Evolutionary conservation across 176 grass and related monocot species (phyloP).

Genomic region (Oryza punctata): DNA sequence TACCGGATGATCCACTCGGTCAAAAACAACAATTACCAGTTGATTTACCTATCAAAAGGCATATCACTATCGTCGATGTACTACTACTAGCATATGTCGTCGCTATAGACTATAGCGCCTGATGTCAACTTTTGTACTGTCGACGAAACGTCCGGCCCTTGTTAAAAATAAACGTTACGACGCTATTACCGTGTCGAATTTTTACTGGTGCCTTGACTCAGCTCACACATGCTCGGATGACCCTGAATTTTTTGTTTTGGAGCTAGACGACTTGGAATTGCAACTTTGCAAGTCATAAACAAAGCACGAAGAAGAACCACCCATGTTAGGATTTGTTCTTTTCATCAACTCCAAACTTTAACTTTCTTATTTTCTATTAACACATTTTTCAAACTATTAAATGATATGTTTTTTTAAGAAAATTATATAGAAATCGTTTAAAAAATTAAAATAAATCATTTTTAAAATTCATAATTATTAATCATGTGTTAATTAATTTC

Average conservation of each 20-base stretch:
- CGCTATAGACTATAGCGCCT: neutral
- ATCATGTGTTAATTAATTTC: too few relatives aligned
- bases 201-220: neutral
- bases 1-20: neutral
- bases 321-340: too few relatives aligned
- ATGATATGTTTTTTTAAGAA: too few relatives aligned
- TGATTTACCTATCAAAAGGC: neutral
- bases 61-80: neutral
- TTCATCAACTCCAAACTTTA: too few relatives aligned
- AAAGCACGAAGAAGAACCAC: neutral
- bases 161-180: neutral
- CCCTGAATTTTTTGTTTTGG: neutral
- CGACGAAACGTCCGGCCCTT: neutral
- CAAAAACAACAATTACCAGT: neutral
- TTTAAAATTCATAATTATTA: too few relatives aligned
- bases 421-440: too few relatives aligned
- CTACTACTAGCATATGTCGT: neutral
- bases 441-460: too few relatives aligned
- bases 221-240: neutral
- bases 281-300: neutral
- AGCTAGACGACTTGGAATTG: neutral
- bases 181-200: neutral
- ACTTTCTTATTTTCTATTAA: too few relatives aligned
- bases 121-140: neutral
- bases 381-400: too few relatives aligned